Conservation (phyloP, 176 grass and related monocot species). For the Phoenix dactylifera region DNA sequence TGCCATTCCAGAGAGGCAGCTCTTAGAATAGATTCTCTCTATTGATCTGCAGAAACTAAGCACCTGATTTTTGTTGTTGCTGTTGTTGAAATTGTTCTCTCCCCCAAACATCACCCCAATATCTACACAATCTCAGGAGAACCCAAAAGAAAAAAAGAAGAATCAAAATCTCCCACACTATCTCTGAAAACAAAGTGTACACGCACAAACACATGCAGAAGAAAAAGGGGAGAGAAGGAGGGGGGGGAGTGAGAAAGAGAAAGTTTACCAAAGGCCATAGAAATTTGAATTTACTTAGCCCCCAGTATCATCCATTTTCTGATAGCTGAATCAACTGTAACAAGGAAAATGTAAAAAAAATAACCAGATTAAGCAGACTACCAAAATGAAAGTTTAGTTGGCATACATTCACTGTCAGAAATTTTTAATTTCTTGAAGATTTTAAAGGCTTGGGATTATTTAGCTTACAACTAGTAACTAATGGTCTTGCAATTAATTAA, state of each 20-base stretch:
- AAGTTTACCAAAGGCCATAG: conserved; percentile 39
- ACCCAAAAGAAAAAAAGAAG: not conserved
- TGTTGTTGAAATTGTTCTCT: conserved; percentile 12
- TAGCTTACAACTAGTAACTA: no score
- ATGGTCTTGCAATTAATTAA: no score
- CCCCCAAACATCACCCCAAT: conserved; percentile 3
- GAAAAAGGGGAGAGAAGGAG: no score
- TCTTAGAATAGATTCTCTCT: conserved; percentile 18
- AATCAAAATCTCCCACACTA: no score
- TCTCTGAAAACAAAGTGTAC: no score
- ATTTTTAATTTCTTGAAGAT: no score
- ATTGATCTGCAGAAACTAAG: conserved; percentile 16
- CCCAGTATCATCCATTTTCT: conserved; percentile 45
- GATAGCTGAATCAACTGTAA: conserved; percentile 27
- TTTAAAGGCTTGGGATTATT: no score
- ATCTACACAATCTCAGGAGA: conserved; percentile 25
- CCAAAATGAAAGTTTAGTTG: no score
- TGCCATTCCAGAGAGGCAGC: conserved; percentile 41
- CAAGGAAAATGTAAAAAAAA: not conserved
- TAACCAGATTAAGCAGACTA: no score
- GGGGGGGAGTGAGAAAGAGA: no score
- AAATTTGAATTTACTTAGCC: conserved; percentile 39
- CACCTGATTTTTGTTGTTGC: not conserved
- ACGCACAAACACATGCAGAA: no score
- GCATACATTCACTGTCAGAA: no score